Base-by-base conservation (phyloP, 805 yeast species). In the Candida nonsorbophila region DNA sequence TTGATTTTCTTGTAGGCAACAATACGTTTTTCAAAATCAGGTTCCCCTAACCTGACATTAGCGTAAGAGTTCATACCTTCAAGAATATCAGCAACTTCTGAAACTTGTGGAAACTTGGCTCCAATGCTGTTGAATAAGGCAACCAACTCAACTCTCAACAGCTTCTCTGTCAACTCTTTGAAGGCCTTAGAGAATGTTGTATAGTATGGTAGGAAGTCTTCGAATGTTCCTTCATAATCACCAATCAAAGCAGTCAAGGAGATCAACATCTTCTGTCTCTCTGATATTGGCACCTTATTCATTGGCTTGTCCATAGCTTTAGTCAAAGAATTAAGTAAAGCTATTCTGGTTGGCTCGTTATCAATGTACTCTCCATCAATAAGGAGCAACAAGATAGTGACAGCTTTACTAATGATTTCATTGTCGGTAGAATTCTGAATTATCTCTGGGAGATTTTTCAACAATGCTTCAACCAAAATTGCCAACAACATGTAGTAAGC, bases 21-120 rank as follows among this genome's bases (percentile, higher is more conserved):
- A 25, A 90, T 59, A 36, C 95, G 69, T 30, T 72, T 71, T 34
- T 78, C 90, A 51, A 79, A 90, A 55, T 92, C 95, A 24, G 82
- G 78, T 39, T 82, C 87, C 18, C 76, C 78, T 32, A 86, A 57
- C 30, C 84, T 67, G 20, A 57, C 72, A 2, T 50, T 47, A 0
- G 87, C 74, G 44, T 65, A 84, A 0, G 95, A 64, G 48, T 92
- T 88, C 36, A 90, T 58, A 21, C 77, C 86, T 2, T 56, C 56
- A 9, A 85, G 48, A n/a, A 86, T 51, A 0, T 46, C 43, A 1
- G 80, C 72, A 16, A 79, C 74, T 12, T 34, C 36, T 5, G 55
- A 49, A 11, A 55, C 43, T 16, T 71, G 59, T 2, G 62, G 65
- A 32, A 73, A 72, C 30, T 69, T 70, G 2, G 45, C 48, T 12